These are phyloP conservation scores for Cladophialophora immunda DNA, from an alignment of 2,329 filamentous ascomycete species.

Conservation along the genomic window DNA sequence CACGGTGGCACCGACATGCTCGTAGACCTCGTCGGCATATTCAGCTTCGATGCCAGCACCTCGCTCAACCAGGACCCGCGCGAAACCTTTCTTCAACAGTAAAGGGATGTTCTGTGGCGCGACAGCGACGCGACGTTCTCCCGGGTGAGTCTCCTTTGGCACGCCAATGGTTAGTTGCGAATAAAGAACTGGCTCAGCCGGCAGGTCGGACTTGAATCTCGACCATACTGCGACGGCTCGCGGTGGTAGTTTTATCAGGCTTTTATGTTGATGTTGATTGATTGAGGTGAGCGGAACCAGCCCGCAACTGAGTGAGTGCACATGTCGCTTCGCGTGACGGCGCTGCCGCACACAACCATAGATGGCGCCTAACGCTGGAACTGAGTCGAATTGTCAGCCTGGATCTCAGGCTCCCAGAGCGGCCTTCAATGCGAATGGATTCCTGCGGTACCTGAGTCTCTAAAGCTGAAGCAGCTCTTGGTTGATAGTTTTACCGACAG, in stretches of 20 bases:
- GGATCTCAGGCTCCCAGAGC: not conserved
- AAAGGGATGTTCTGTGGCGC: constrained; percentile 84
- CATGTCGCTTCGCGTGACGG: constrained; percentile 24
- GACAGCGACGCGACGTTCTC: constrained; percentile 83
- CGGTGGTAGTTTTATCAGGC: constrained; percentile 25
- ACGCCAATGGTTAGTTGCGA: constrained; percentile 77
- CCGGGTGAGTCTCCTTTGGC: constrained; percentile 78
- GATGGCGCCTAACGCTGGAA: constrained; percentile 19
- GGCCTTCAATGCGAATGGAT: not conserved
- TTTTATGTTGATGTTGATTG: constrained; percentile 18
- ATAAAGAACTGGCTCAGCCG: constrained; percentile 63
- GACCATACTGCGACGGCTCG: constrained; percentile 31
- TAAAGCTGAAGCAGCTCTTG: constrained; percentile 27
- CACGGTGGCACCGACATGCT: constrained; percentile 78
- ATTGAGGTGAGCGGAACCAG: constrained; percentile 22
- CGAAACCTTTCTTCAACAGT: constrained; percentile 85
- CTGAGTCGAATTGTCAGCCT: constrained; percentile 27
- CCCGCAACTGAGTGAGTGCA: constrained; percentile 29
- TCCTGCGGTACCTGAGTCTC: constrained; percentile 25
- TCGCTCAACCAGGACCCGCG: constrained; percentile 77
- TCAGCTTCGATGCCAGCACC: constrained; percentile 81
- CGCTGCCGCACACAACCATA: constrained; percentile 25
- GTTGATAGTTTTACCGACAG: constrained; percentile 36
- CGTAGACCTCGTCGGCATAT: constrained; percentile 79
- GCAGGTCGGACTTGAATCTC: constrained; percentile 32